Conservation (phyloP, 371 early-diverging fungal genomes). For the Actinomortierella wolfii region DNA sequence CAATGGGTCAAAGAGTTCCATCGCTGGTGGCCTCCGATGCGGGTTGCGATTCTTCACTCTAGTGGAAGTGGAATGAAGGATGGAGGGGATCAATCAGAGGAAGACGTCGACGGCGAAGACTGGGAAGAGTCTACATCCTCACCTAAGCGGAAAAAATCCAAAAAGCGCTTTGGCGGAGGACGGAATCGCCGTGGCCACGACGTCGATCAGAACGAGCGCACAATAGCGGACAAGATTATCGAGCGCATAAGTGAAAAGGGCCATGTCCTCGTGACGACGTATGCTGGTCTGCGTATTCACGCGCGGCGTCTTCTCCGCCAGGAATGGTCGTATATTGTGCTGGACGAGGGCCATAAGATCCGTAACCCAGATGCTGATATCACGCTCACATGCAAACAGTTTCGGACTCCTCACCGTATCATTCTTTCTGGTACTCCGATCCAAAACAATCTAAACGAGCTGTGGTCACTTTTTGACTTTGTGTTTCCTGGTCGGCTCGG, state of each 20-base stretch:
- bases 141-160: constrained; percentile 29
- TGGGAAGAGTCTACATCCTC: constrained; percentile 10
- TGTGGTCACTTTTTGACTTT: constrained; percentile 98
- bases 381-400: constrained; percentile 84
- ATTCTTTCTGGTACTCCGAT: constrained; percentile 98
- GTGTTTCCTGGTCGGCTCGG: constrained; percentile 95
- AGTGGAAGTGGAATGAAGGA: constrained; percentile 73
- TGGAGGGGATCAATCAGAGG: constrained; percentile 1
- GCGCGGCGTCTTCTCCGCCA: constrained; percentile 65
- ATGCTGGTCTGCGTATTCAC: constrained; percentile 79
- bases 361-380: constrained; percentile 94
- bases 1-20: constrained; percentile 98
- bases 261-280: constrained; percentile 89
- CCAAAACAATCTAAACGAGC: constrained; percentile 96
- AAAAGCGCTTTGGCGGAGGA: constrained; percentile 23
- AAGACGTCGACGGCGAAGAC: constrained; percentile 20
- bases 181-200: constrained; percentile 5
- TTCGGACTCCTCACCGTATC: constrained; percentile 87
- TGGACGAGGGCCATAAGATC: constrained; percentile 99
- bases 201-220: constrained; percentile 12
- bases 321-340: constrained; percentile 88
- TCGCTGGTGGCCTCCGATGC: constrained; percentile 94
- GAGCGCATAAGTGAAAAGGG: constrained; percentile 55
- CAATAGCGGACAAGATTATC: constrained; percentile 46
- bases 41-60: constrained; percentile 87